Evolutionary conservation across 352 stramenopile species (phyloP), one percentile per base, ranked within the genome.

Genomic region (Globisporangium takayamanum): DNA sequence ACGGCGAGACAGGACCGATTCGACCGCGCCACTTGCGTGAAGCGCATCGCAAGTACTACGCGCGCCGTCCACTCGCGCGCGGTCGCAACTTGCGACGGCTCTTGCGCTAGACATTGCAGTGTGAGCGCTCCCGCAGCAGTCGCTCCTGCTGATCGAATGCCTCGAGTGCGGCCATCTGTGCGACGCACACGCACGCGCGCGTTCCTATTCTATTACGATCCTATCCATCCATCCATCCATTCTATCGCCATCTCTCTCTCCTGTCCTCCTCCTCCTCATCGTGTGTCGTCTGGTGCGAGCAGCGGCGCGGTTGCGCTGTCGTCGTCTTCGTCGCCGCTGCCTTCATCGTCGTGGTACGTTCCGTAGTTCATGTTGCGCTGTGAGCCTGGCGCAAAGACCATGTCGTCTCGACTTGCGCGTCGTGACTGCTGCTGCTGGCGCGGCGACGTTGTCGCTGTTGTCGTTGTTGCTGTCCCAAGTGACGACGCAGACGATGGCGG

Each of bases 41-140:
- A 62, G 84, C 82, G 5, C 77, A 91, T 50, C 78, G 82, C 41
- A 88, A 89, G 64, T 94, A 92, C 63, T 94, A 94, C 69, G 86
- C 86, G 51, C 78, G 80, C 33, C 80, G 79, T 12, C 80, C 82
- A 7, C 63, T 91, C 3, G 75, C 78, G 0, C 69, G 84, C 0
- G 79, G 78, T 1, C 80, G 80, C 65, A 83, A 76, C 46, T 63
- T 84, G 56, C 73, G 74, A 25, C 76, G 80, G 28, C 55, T 90
- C 37, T 68, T 88, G 51, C 73, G 70, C 44, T 90, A 55, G 51
- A 2, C 11, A 15, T 45, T 49, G 8, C 39, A 15, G 11, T 14
- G 39, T 1, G 28, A 33, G 28, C 28, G 28, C 28, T 33, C 1
- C 33, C 6, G 33, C 33, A 14, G 33, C 33, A 1, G 33, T 12